Percentiles rank a stretch among this genome's conserved stretches.
Evolutionary conservation across 176 grass and related monocot species (phyloP).

Genomic region (Musa troglodytarum): DNA sequence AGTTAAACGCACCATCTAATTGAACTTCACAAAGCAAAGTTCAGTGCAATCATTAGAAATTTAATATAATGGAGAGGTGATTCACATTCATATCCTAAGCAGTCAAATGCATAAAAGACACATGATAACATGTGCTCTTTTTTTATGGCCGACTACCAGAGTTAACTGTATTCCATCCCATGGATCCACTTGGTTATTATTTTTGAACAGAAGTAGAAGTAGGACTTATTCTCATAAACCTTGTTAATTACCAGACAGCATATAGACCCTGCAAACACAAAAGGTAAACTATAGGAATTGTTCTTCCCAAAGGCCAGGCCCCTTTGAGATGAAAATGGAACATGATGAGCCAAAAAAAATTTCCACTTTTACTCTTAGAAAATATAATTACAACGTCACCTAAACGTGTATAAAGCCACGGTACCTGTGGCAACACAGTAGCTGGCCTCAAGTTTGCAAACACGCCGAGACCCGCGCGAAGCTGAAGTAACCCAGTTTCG

Average conservation of each 20-base stretch:
- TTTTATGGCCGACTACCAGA: background rate
- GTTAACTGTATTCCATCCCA: background rate
- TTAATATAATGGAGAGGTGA: background rate
- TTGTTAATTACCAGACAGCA: too few relatives aligned
- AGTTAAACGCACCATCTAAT: background rate
- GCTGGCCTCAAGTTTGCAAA: slow-evolving; percentile 89
- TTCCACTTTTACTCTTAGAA: background rate
- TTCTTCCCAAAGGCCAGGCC: too few relatives aligned
- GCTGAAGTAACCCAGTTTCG: slow-evolving; percentile 72
- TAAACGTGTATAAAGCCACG: background rate
- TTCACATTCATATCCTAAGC: background rate
- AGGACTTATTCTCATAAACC: background rate
- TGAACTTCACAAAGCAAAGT: background rate
- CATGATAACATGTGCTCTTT: background rate
- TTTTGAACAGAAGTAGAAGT: background rate
- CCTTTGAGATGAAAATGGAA: background rate
- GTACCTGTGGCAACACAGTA: slow-evolving; percentile 69
- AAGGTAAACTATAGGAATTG: too few relatives aligned
- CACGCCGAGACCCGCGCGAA: slow-evolving; percentile 53
- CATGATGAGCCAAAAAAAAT: background rate
- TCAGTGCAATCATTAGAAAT: background rate
- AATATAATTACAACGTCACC: background rate
- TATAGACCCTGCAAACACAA: too few relatives aligned
- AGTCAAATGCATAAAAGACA: too few relatives aligned
- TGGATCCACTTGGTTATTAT: background rate